Conservation (phyloP, 768 basidiomycete species). For the Piloderma croceum region DNA sequence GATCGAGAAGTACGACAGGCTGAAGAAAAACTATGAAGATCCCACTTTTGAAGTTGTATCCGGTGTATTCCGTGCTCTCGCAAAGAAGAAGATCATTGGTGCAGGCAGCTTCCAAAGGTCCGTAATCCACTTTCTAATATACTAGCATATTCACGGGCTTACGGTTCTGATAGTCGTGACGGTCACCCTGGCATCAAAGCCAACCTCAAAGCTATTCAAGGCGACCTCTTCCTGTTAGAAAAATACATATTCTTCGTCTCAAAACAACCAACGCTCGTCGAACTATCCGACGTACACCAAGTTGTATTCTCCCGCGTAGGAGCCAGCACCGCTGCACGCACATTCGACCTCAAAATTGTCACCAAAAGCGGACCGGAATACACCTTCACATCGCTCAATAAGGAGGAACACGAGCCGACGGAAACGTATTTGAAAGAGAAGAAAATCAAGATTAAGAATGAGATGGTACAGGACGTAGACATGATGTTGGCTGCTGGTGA, state of each 20-base stretch:
- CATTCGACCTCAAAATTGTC: constrained; percentile 90
- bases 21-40: constrained; percentile 92
- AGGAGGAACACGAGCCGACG: constrained; percentile 87
- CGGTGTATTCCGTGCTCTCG: constrained; percentile 84
- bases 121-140: constrained; percentile 8
- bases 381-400: constrained; percentile 89
- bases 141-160: too few relatives aligned
- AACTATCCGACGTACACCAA: constrained; percentile 84
- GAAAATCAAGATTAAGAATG: constrained; percentile 91
- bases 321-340: constrained; percentile 78
- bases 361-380: constrained; percentile 81
- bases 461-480: constrained; percentile 87
- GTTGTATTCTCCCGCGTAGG: constrained; percentile 93
- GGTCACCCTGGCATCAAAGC: constrained; percentile 96
- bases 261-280: constrained; percentile 87
- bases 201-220: constrained; percentile 93
- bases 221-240: constrained; percentile 96
- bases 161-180: constrained; percentile 51
- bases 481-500: constrained; percentile 60
- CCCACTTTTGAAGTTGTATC: constrained; percentile 95
- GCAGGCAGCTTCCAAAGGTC: constrained; percentile 84
- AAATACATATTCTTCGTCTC: constrained; percentile 98
- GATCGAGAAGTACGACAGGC: constrained; percentile 68
- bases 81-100: constrained; percentile 87
- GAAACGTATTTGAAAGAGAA: constrained; percentile 84